These are phyloP conservation scores for Penicillium desertorum DNA, from an alignment of 495 filamentous ascomycete species.

Conservation along the genomic window DNA sequence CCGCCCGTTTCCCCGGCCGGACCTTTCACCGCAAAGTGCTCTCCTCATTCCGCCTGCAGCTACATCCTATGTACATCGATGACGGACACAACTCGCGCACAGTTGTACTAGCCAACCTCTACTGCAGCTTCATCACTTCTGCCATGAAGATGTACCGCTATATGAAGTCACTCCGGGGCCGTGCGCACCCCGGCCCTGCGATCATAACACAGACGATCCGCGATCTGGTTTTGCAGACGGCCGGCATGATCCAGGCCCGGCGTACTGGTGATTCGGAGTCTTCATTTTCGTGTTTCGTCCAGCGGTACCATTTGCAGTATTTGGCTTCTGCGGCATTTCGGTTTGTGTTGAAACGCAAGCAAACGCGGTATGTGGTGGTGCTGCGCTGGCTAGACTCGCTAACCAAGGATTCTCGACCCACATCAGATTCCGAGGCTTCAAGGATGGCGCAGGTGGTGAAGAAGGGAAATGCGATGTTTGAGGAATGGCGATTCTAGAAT, in stretches of 20 bases:
- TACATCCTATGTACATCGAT: constrained; percentile 87
- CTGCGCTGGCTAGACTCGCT: constrained; percentile 62
- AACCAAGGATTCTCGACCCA: constrained; percentile 33
- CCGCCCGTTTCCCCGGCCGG: constrained; percentile 62
- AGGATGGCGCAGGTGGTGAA: constrained; percentile 35
- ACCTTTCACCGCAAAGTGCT: constrained; percentile 79
- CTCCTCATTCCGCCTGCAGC: constrained; percentile 77
- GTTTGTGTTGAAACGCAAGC: constrained; percentile 63
- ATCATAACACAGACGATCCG: constrained; percentile 67
- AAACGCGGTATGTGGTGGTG: constrained; percentile 61
- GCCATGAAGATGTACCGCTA: constrained; percentile 87
- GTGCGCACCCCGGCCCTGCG: constrained; percentile 50
- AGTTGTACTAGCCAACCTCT: constrained; percentile 71
- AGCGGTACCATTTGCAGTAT: constrained; percentile 66
- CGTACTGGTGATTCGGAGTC: constrained; percentile 18
- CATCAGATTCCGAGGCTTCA: constrained; percentile 28
- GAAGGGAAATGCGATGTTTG: constrained; percentile 38
- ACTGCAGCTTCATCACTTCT: constrained; percentile 69
- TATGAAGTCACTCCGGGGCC: constrained; percentile 56
- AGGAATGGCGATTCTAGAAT: constrained; percentile 42
- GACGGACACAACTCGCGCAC: constrained; percentile 69
- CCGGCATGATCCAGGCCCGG: constrained; percentile 61
- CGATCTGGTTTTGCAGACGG: constrained; percentile 64
- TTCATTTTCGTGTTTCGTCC: constrained; percentile 57
- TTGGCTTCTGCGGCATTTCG: constrained; percentile 66